Percentiles rank a stretch among this genome's conserved stretches.
These are phyloP conservation scores for Globisporangium emineosum DNA, from an alignment of 352 stramenopile species.

Conservation along the genomic window DNA sequence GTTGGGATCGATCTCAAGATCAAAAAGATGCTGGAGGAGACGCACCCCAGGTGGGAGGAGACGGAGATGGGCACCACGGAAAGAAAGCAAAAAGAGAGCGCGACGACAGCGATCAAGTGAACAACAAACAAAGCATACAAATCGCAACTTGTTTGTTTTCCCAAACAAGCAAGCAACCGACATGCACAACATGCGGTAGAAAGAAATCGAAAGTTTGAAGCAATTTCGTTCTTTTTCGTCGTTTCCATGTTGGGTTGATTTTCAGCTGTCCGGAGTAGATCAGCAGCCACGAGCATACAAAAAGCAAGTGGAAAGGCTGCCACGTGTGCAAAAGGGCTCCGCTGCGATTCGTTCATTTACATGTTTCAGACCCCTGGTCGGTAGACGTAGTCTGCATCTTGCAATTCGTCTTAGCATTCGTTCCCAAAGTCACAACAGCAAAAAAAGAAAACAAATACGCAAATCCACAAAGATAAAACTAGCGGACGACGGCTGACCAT, in stretches of 20 bases:
- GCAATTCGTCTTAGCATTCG: slow-evolving; percentile 3
- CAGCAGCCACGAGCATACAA: slow-evolving; percentile 8
- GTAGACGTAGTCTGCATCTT: slow-evolving; percentile 1
- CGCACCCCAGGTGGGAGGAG: slow-evolving; percentile 2
- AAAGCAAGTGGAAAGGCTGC: not conserved
- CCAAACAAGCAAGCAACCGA: slow-evolving; percentile 1
- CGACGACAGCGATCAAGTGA: slow-evolving; percentile 7
- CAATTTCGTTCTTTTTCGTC: slow-evolving; percentile 3
- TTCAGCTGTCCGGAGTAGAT: slow-evolving; percentile 1
- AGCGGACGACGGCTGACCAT: not conserved
- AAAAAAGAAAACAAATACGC: not conserved
- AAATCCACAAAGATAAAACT: slow-evolving; percentile 1
- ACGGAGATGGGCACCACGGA: slow-evolving; percentile 7
- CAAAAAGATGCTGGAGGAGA: slow-evolving; percentile 11
- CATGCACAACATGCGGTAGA: not conserved
- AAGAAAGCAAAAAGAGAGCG: not conserved
- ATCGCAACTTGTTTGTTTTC: not conserved
- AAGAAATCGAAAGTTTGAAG: slow-evolving; percentile 1
- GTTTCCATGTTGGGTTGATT: not conserved
- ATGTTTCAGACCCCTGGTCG: slow-evolving; percentile 8
- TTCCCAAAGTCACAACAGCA: slow-evolving; percentile 1
- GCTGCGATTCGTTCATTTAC: slow-evolving; percentile 16
- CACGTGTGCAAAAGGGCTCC: not conserved
- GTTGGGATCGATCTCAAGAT: not conserved
- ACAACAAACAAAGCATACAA: not conserved